Evolutionary conservation across 2,329 filamentous ascomycete species (phyloP).

Genomic region (Neofusicoccum laricinum): DNA sequence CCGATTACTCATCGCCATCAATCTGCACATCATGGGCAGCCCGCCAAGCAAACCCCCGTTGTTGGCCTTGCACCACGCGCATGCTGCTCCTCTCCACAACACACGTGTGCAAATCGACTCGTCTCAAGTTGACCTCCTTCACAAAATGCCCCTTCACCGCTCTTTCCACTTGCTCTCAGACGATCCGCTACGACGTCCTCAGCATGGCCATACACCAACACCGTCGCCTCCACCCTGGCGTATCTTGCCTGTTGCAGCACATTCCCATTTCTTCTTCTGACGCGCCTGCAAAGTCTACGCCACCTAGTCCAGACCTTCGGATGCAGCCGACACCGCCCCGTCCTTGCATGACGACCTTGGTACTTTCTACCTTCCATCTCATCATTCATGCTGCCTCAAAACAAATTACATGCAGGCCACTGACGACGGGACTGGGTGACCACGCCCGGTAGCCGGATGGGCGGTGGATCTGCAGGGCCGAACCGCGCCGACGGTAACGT

Average conservation of each 20-base stretch:
- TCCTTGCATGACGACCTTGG: neutral
- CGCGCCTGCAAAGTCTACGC: neutral
- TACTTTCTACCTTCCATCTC: neutral
- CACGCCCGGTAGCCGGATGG: neutral
- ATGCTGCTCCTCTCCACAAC: neutral
- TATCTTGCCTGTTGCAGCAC: neutral
- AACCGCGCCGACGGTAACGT: conserved; percentile 2
- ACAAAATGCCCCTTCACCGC: neutral
- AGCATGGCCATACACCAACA: neutral
- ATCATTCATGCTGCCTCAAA: neutral
- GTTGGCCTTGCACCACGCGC: neutral
- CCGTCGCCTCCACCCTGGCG: neutral
- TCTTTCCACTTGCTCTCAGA: neutral
- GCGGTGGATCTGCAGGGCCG: conserved; percentile 9
- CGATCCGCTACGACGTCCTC: neutral
- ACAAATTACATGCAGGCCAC: neutral
- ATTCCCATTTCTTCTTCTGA: neutral
- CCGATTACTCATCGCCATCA: neutral
- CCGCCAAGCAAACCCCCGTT: neutral
- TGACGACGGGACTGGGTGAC: neutral
- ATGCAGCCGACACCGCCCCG: neutral
- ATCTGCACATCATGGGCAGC: neutral
- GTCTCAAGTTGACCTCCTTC: neutral
- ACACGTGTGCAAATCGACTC: neutral
- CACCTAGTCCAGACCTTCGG: neutral